Evolutionary conservation across 2,329 filamentous ascomycete species (phyloP).

Genomic region (Tolypocladium paradoxum): DNA sequence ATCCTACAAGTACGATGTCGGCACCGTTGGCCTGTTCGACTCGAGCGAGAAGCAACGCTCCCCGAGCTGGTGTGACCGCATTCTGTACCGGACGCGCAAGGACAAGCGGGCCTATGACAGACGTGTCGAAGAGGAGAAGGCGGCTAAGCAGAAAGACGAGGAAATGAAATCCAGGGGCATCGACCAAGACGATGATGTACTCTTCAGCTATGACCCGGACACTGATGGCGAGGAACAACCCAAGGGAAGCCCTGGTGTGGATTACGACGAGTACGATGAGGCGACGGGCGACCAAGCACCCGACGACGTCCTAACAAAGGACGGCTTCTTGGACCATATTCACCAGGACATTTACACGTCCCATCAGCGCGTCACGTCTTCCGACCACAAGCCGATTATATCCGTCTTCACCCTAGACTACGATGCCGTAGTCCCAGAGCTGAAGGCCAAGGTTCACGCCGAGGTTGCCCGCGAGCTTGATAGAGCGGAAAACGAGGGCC

Average conservation of each 20-base stretch:
- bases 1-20: constrained; percentile 95
- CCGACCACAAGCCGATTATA: constrained; percentile 87
- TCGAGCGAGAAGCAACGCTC: constrained; percentile 88
- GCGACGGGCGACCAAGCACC: constrained; percentile 29
- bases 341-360: constrained; percentile 63
- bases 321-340: constrained; percentile 45
- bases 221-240: constrained; percentile 46
- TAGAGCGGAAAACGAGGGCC: constrained; percentile 79
- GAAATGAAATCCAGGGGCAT: constrained; percentile 77
- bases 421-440: constrained; percentile 72
- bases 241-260: constrained; percentile 26
- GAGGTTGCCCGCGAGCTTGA: constrained; percentile 85
- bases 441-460: constrained; percentile 74
- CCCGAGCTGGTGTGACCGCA: constrained; percentile 95
- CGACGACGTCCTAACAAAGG: constrained; percentile 44
- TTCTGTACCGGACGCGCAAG: constrained; percentile 69
- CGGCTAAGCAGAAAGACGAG: constrained; percentile 61
- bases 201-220: constrained; percentile 87
- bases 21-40: constrained; percentile 86
- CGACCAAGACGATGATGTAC: constrained; percentile 69
- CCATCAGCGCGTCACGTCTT: constrained; percentile 81
- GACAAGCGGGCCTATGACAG: constrained; percentile 58
- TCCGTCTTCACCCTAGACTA: constrained; percentile 78
- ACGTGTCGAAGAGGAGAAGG: constrained; percentile 51
- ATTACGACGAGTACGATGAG: constrained; percentile 50